phyloP scores from a whole-genome alignment of 1,284 basidiomycete genomes.

The Leucoagaricus sp. region DNA sequence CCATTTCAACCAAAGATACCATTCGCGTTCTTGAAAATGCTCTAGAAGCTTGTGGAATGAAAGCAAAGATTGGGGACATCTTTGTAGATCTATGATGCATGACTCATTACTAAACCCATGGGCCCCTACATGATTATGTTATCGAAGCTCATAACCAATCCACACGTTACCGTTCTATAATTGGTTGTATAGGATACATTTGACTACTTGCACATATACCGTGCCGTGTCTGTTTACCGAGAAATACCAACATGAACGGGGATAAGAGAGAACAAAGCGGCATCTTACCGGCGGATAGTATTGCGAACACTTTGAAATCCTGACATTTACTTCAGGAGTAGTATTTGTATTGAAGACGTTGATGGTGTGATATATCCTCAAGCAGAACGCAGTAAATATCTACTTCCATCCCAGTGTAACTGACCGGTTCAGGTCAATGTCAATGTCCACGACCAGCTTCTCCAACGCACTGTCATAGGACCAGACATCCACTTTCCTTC shows the following conservation, averaged over 20 bases:
- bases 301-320: too few species aligned
- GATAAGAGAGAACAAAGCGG: too few species aligned
- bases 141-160: neutral
- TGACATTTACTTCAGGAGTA: too few species aligned
- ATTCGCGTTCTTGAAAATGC: slow-evolving; percentile 3
- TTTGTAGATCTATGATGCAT: neutral
- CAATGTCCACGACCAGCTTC: slow-evolving; percentile 34
- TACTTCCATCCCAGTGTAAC: slow-evolving; percentile 25
- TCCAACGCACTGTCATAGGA: slow-evolving; percentile 31
- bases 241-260: too few species aligned
- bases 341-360: too few species aligned
- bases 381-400: neutral
- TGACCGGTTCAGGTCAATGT: slow-evolving; percentile 35
- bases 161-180: slow-evolving; percentile 8
- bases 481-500: slow-evolving; percentile 34
- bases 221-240: too few species aligned
- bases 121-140: neutral
- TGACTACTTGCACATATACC: too few species aligned
- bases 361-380: too few species aligned
- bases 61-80: slow-evolving; percentile 1
- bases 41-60: slow-evolving; percentile 7
- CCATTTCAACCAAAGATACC: slow-evolving; percentile 8
- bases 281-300: too few species aligned
- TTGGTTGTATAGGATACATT: too few species aligned
- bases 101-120: too few species aligned